Base-by-base conservation (phyloP, 768 basidiomycete genomes). In the Lactarius tabidus region DNA sequence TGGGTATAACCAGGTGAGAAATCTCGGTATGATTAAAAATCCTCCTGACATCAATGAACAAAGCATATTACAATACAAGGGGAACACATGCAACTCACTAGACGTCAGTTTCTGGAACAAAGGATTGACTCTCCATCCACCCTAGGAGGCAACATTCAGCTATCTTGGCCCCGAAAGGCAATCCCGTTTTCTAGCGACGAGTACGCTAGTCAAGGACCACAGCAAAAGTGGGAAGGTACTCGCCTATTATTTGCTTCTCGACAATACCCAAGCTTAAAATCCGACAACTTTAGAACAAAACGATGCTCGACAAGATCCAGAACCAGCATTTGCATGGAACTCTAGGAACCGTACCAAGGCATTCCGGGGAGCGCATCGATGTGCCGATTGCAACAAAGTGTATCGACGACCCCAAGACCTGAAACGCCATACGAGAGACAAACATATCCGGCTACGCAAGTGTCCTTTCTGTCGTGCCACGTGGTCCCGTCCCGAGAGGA, bases 401-500 rank as follows among this genome's bases (percentile, higher is more conserved):
- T 64, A 64, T 59, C 2, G 10, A 18, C n/a, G 57, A 35, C 36
- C 3, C 6, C 57, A 59, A 35, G 63, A 64, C 10, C 36, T 53
- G 12, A 26, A 12, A 20, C 29, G 57, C 2, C 63, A 64, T 20
- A n/a, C 26, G 8, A 35, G 29, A 43, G 63, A 59, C 31, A 54
- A 15, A 26, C 63, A 64, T n/a, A 17, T n/a, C 31, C 6, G 5
- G 10, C 51, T 38, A 2, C 38, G 23, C 29, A 33, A 35, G 29
- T 64, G 63, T 29, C 57, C 57, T 23, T 38, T 64, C 39, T 64
- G 63, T 17, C 17, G 3, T 12, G 3, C 1, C 23, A 33, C 17
- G n/a, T 64, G 63, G 63, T 53, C 57, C 23, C 63, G 57, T 23
- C 36, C 63, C 2, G 57, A 53, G 15, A 52, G 23, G 31, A 64